These are phyloP conservation scores for Paramecium primaurelia DNA, from an alignment of 73 alveolate genomes.

Conservation along the genomic window DNA sequence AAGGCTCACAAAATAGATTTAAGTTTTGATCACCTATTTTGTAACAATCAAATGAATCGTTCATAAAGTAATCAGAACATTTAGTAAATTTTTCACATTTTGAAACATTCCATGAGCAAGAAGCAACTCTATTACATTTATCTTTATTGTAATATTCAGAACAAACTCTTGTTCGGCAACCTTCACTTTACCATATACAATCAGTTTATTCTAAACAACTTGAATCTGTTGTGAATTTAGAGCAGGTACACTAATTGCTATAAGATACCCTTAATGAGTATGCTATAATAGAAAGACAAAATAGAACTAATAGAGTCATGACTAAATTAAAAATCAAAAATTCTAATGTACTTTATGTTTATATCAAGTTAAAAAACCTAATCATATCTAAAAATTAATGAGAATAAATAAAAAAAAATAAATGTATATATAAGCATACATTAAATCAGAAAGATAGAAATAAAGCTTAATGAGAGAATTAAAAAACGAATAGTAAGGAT, in stretches of 20 bases:
- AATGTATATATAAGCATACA: too few relatives aligned
- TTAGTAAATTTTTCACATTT: background rate
- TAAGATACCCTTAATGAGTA: background rate
- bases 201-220: background rate
- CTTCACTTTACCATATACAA: background rate
- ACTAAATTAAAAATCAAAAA: background rate
- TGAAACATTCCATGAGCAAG: background rate
- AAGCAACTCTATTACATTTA: background rate
- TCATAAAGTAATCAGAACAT: background rate
- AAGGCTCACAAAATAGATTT: background rate
- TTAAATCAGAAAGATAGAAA: background rate
- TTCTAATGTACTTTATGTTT: background rate
- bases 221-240: background rate
- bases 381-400: too few relatives aligned
- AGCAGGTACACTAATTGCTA: background rate
- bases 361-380: background rate
- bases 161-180: background rate
- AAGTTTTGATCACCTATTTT: background rate
- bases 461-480: too few relatives aligned
- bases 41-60: slow-evolving; percentile 16
- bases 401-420: background rate
- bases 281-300: background rate
- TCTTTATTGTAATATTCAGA: background rate
- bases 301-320: background rate
- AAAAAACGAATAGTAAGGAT: background rate